Evolutionary conservation across 1,284 basidiomycete species (phyloP), one percentile per base, ranked within the genome.

Genomic region (Ustilago lituana): DNA sequence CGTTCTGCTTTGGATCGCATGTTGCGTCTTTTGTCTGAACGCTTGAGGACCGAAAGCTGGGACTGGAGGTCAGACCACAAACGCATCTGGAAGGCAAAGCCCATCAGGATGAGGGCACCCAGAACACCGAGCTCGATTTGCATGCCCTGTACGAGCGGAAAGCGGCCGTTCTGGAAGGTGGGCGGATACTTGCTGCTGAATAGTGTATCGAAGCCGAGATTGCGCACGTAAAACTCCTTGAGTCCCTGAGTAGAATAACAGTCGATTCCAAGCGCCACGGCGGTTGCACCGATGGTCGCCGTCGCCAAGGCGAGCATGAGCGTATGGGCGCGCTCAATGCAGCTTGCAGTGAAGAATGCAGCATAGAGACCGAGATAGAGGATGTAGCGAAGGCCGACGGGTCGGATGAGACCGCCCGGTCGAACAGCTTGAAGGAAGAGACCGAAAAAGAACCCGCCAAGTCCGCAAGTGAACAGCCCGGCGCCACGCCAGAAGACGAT

Each of bases 201-300:
- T 31, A 96, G 83, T 3, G 84, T 77, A 9, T 85, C 85, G 83
- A 93, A 93, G 17, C 94, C 94, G 40, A 98, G 85, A 79, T 96
- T 97, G 89, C 91, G 95, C 47, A 95, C 85, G 83, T 96, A 97
- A 84, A 95, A 90, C 86, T 96, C 94, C 84, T 97, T 97, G 57
- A 96, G 86, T 22, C 91, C 91, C 36, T 68, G 64, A 6, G 59
- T 53, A 3, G 69, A 60, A 45, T 89, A 97, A 83, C 94, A 97
- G 83, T 98, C 94, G 47, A 96, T 88, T 9, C 94, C 94, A 19
- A 97, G 86, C 58, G 94, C 92, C 79, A 95, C 89, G 1, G 92
- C 90, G n/a, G 90, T 90, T n/a, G 93, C 89, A 20, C 94, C 94
- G 55, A 95, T 90, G 71, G 91, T 86, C 23, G 91, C 91, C 23